A percentile compares a stretch with the other conserved stretches of the same genome.
These are phyloP conservation scores for Chlorella sorokiniana DNA, from an alignment of 139 green algal genomes.

Conservation along the genomic window DNA sequence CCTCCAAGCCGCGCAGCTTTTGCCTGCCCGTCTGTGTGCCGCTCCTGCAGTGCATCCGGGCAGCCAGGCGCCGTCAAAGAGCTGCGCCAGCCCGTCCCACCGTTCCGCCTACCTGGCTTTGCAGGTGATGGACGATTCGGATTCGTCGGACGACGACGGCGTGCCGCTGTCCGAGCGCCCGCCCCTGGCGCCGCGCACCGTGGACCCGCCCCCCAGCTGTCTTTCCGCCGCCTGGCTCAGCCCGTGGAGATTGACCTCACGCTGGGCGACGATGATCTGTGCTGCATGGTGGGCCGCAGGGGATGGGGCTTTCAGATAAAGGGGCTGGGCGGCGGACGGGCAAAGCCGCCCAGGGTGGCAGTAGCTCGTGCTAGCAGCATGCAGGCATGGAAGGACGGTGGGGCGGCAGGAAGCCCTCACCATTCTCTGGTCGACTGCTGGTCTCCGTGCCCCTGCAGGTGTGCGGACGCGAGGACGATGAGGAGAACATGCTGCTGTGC, in stretches of 20 bases:
- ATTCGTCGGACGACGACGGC: not conserved
- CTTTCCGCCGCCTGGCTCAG: not conserved
- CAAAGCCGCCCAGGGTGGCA: not conserved
- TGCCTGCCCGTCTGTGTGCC: no score
- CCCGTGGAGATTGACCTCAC: constrained; percentile 20
- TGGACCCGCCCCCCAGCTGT: not conserved
- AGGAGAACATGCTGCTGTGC: constrained; percentile 36
- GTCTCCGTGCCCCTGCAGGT: not conserved
- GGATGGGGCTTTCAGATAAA: not conserved
- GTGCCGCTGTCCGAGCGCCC: not conserved
- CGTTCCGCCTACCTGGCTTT: not conserved
- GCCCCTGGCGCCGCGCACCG: not conserved
- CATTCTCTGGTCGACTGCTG: not conserved
- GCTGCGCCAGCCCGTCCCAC: no score
- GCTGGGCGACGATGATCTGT: not conserved
- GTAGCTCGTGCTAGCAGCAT: no score
- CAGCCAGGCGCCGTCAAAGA: no score
- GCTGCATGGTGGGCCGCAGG: constrained; percentile 20
- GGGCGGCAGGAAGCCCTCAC: not conserved
- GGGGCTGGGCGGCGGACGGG: not conserved
- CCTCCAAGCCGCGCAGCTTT: no score
- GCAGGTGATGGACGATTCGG: not conserved
- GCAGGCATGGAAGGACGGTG: not conserved
- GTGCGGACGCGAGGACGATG: constrained; percentile 12
- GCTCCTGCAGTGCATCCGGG: no score